A percentile compares a stretch with the other conserved stretches of the same genome.
Conservation (phyloP, 768 basidiomycete species). For the Porphyrellus cyaneotinctus region DNA sequence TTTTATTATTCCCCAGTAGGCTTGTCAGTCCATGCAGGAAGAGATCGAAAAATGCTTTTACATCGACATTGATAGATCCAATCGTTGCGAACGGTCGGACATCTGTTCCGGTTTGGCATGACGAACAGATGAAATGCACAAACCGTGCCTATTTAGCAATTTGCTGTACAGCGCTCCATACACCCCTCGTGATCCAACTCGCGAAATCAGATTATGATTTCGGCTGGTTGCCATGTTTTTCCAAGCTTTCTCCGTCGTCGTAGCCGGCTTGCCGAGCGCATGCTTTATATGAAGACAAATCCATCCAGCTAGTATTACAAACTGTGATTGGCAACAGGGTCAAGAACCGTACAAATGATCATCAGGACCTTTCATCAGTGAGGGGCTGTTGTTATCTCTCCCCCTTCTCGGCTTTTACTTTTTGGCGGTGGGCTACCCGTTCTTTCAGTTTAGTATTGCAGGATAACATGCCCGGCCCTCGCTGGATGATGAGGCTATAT, state of each 20-base stretch:
- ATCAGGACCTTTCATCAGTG: conserved; percentile 16
- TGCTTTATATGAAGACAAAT: conserved; percentile 9
- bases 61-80: neutral
- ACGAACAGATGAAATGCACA: neutral
- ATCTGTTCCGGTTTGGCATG: neutral
- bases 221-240: conserved; percentile 6
- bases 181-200: conserved; percentile 10
- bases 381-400: conserved; percentile 18
- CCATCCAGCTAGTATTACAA: conserved; percentile 11
- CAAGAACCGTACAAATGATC: conserved; percentile 17
- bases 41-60: neutral
- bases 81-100: neutral
- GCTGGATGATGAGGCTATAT: conserved; percentile 30
- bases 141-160: conserved; percentile 7
- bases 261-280: conserved; percentile 6
- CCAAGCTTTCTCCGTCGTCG: conserved; percentile 2
- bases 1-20: neutral
- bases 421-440: conserved; percentile 12
- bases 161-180: neutral
- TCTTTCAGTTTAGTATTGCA: conserved; percentile 2
- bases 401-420: conserved; percentile 10
- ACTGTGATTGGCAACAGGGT: conserved; percentile 28
- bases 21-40: neutral
- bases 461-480: conserved; percentile 24
- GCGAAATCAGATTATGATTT: conserved; percentile 11